Evolutionary conservation across 1,284 basidiomycete species (phyloP).

Genomic region (Wolfiporia cocos): DNA sequence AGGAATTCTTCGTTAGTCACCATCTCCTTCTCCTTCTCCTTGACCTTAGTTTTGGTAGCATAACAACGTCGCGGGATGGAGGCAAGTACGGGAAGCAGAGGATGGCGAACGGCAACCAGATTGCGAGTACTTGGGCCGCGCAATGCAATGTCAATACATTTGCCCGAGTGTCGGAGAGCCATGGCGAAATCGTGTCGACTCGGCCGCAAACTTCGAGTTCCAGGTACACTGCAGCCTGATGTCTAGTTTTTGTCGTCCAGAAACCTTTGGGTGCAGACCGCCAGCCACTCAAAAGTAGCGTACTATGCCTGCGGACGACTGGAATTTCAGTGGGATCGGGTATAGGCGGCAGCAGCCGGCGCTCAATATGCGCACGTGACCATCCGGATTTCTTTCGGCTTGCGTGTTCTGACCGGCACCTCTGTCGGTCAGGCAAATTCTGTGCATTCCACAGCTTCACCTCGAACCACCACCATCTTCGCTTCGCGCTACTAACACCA

Average conservation of each 20-base stretch:
- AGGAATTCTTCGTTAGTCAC: slow-evolving; percentile 6
- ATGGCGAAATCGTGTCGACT: neutral
- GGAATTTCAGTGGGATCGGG: too few species aligned
- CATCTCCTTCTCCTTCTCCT: neutral
- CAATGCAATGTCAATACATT: neutral
- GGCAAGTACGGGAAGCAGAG: neutral
- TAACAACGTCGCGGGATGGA: neutral
- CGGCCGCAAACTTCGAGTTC: too few species aligned
- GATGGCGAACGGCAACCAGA: neutral
- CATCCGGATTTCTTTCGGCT: slow-evolving; percentile 4
- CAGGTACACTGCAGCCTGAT: too few species aligned
- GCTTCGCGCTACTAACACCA: slow-evolving; percentile 23
- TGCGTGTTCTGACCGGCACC: slow-evolving; percentile 16
- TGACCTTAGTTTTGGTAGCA: slow-evolving; percentile 1
- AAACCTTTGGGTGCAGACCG: too few species aligned
- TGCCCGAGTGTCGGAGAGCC: neutral
- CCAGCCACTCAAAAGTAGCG: too few species aligned
- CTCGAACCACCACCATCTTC: slow-evolving; percentile 21
- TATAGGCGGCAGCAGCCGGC: neutral
- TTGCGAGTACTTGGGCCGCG: neutral
- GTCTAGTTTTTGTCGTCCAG: too few species aligned
- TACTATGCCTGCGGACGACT: too few species aligned
- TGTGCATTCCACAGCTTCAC: slow-evolving; percentile 14
- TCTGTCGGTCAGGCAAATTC: slow-evolving; percentile 9
- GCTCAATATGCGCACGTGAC: slow-evolving; percentile 2